Base-by-base conservation (phyloP, 805 yeast genomes). In the Yamadazyma laniorum region DNA sequence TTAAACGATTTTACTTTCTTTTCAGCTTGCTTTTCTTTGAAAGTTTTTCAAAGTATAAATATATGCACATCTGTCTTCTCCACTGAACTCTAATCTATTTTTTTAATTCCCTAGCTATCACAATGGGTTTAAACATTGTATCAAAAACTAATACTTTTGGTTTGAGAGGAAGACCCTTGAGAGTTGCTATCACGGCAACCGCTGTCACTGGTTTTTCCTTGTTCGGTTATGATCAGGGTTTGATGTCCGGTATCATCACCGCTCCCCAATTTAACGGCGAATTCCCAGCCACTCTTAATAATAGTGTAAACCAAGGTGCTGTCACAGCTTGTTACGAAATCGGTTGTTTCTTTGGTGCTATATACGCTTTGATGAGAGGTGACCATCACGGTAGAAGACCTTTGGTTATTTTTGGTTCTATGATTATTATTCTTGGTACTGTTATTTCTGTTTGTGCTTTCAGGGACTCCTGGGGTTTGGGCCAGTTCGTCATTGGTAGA, bases 401-500 rank as follows among this genome's bases (percentile, higher is more conserved):
- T 4, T 55, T 64, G 45, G 54, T 69, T 32, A 42, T 61, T 29
- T 31, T 49, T 25, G 74, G 73, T 37, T 60, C 70, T 31, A 39
- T 64, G 3, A 61, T 68, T 36, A 63, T 70, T 37, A 56, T 66
- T 19, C 19, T 67, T 18, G 75, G 75, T 44, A 64, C 70, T n/a
- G 44, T 61, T 25, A 59, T 70, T 29, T 66, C 72, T 27, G 56
- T 55, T 16, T 35, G 67, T 27, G 57, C 74, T 4, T 58, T 57
- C 54, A 50, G 58, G 52, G 62, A 63, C 32, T 51, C 54, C 51
- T 67, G 72, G 74, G 77, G 79, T 34, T 61, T 80, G 42, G 90
- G 85, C 29, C 91, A 83, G 57, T 80, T 86, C 43, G 79, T 85
- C 37, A 62, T 82, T 45, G 79, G 79, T 12, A 61, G 80, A 51